phyloP scores from a whole-genome alignment of 306 rosid genomes.

The Heteromeles arbutifolia region DNA sequence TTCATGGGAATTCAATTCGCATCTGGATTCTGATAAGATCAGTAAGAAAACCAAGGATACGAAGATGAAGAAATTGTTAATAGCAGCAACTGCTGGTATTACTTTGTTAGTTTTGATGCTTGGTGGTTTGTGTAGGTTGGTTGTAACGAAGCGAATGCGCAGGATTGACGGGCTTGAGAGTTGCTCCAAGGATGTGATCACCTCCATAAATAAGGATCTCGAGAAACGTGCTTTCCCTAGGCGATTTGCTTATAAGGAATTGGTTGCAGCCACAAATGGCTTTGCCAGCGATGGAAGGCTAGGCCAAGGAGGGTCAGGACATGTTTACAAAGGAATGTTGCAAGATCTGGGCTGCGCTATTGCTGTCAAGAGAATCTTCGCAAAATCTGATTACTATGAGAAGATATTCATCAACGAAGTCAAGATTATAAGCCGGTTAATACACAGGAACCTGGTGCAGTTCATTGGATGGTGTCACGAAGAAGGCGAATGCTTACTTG shows the following conservation, averaged over 20 bases:
- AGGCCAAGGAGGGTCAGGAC: slow-evolving; percentile 7
- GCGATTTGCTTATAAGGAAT: slow-evolving; percentile 33
- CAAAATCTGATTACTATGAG: slow-evolving; percentile 32
- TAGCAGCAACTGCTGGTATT: neutral
- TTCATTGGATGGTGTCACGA: too few species aligned
- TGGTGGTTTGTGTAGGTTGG: slow-evolving; percentile 1
- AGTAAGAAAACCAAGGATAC: neutral
- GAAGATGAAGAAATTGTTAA: neutral
- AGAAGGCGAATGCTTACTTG: too few species aligned
- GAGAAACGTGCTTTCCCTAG: slow-evolving; percentile 35
- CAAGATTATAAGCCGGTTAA: slow-evolving; percentile 46
- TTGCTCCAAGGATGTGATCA: neutral
- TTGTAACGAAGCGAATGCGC: neutral
- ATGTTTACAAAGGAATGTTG: neutral
- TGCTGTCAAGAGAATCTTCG: slow-evolving; percentile 46
- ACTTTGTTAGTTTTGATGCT: neutral
- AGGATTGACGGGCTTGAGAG: neutral
- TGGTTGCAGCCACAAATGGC: slow-evolving; percentile 32
- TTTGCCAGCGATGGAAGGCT: slow-evolving; percentile 31
- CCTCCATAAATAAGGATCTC: slow-evolving; percentile 19
- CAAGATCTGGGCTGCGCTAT: slow-evolving; percentile 21
- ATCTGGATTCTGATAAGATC: neutral
- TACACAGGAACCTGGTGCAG: slow-evolving; percentile 21
- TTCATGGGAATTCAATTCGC: slow-evolving; percentile 17
- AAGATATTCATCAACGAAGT: slow-evolving; percentile 39